Evolutionary conservation across 306 rosid genomes (phyloP).

Genomic region (Potentilla sterilis): DNA sequence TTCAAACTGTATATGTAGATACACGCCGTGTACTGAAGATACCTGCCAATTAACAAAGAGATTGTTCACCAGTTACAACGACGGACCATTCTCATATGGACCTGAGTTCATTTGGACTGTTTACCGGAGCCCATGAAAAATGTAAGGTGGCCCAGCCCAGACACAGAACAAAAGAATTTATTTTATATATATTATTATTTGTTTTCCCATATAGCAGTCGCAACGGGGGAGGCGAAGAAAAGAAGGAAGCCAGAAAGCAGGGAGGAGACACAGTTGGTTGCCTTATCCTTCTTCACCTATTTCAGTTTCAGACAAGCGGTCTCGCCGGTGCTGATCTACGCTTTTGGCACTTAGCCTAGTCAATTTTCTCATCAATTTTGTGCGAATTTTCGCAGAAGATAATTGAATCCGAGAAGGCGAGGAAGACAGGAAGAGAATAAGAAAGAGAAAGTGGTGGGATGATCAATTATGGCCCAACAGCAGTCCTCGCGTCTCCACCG

Average conservation of each 20-base stretch:
- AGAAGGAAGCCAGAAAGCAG: slow-evolving; percentile 10
- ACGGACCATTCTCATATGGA: too few relatives aligned
- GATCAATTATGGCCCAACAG: slow-evolving; percentile 79
- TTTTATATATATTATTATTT: too few relatives aligned
- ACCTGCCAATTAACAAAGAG: too few relatives aligned
- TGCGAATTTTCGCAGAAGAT: background rate
- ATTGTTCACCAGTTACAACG: too few relatives aligned
- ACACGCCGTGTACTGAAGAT: too few relatives aligned
- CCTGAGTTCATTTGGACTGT: too few relatives aligned
- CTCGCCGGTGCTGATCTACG: slow-evolving; percentile 10
- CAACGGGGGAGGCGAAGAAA: slow-evolving; percentile 9
- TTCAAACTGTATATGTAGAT: too few relatives aligned
- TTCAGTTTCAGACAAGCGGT: background rate
- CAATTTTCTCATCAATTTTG: background rate
- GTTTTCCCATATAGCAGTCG: slow-evolving; percentile 2
- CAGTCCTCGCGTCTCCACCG: slow-evolving; percentile 99
- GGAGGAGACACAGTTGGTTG: slow-evolving; percentile 12
- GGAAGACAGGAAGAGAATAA: background rate
- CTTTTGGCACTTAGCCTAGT: slow-evolving; percentile 3
- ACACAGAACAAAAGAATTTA: too few relatives aligned
- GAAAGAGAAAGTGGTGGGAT: slow-evolving; percentile 41
- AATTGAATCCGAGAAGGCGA: background rate
- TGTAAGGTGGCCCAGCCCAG: too few relatives aligned
- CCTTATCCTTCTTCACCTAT: background rate
- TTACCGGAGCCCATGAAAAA: too few relatives aligned